These are phyloP conservation scores for Sporobolomyces pararoseus DNA, from an alignment of 768 basidiomycete species.

Conservation along the genomic window DNA sequence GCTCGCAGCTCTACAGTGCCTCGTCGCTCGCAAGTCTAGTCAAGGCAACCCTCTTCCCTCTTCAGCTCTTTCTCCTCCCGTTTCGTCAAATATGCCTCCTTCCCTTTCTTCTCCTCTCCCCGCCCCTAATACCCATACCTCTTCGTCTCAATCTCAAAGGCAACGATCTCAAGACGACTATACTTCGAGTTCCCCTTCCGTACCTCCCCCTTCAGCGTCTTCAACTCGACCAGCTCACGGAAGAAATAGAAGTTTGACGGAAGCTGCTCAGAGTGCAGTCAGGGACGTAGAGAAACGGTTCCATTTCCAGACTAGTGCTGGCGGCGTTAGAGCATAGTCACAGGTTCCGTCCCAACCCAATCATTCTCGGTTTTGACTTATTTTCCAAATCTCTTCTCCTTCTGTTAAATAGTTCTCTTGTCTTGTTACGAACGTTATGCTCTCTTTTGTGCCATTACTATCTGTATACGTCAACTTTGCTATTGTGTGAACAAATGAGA, in stretches of 20 bases:
- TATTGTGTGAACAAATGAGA: not conserved
- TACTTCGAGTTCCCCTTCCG: not conserved
- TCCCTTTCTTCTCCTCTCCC: conserved; percentile 22
- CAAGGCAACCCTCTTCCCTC: not conserved
- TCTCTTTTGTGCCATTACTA: no score
- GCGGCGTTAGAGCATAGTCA: not conserved
- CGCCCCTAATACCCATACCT: not conserved
- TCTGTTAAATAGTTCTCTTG: no score
- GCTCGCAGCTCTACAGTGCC: conserved; percentile 87
- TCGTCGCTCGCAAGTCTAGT: conserved; percentile 55
- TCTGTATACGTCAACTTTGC: no score
- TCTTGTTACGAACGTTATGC: no score
- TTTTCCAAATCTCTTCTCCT: not conserved
- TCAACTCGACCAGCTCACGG: conserved; percentile 13
- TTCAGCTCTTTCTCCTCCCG: not conserved
- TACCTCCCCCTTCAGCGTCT: not conserved
- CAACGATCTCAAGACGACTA: conserved; percentile 1
- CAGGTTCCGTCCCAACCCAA: not conserved
- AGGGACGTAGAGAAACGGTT: conserved; percentile 49
- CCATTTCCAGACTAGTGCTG: conserved; percentile 28
- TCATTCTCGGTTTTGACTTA: not conserved
- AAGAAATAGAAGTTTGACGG: conserved; percentile 48
- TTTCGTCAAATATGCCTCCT: conserved; percentile 2
- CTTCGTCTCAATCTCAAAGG: not conserved
- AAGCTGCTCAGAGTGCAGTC: conserved; percentile 50